Evolutionary conservation across 2,329 filamentous ascomycete genomes (phyloP), one percentile per base, ranked within the genome.

Genomic region (Pleurostoma richardsiae): DNA sequence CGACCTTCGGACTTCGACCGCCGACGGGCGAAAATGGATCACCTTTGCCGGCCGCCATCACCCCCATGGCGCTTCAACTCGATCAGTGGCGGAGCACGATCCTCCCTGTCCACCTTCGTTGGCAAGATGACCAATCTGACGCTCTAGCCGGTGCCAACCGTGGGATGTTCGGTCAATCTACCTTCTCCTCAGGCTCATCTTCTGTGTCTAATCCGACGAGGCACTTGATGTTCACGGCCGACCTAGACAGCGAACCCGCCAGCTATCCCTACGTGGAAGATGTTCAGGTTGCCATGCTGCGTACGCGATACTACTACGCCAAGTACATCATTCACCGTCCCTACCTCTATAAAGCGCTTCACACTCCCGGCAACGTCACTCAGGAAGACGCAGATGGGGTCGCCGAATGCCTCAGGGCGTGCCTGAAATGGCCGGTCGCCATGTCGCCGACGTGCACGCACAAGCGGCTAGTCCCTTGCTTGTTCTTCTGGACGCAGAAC

Each of bases 401-500:
- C n/a, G 78, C 73, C 4, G 69, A 77, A 47, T 83, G 80, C 51
- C 69, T 84, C 11, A 70, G 76, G 52, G 70, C 76, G 2, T 75
- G 72, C n/a, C 63, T 83, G 10, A 69, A 75, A 47, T 85, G 81
- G 81, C 80, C 81, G 1, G 67, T 84, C 28, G 69, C 73, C 27
- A 72, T 83, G 64, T 74, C 76, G 6, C 80, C 80, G 0, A 70
- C 76, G 1, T 76, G 74, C 50, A 67, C 73, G 45, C 74, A 74
- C 58, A 85, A 84, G 60, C 66, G 80, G 33, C 67, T 84, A 4
- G 64, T 84, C 1, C 80, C 80, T 1, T 74, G 76, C 47, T 55
- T 79, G 2, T 83, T 82, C 56, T 78, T 80, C 45, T 84, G 80
- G 75, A 79, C 78, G 6, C 79, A 83, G 52, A 82, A 81, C 49